Conservation (phyloP, 805 yeast genomes). For the Brettanomyces custersianus region DNA sequence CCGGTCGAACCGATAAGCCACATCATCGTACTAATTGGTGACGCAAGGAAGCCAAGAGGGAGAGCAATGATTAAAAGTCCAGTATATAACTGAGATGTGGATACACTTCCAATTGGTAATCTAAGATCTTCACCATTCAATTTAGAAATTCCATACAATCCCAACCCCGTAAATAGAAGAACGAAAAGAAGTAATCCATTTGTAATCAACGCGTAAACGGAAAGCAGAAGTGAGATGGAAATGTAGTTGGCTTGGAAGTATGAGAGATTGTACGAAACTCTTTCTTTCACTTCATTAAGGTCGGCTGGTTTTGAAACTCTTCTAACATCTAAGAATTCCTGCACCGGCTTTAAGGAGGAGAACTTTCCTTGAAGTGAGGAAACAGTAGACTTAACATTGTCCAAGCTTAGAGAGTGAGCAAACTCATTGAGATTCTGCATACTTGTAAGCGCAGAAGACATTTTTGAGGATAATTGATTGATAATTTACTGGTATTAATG, state of each 20-base stretch:
- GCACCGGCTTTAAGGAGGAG: constrained; percentile 75
- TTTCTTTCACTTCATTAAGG: constrained; percentile 79
- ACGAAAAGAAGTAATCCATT: constrained; percentile 82
- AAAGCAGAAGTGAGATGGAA: constrained; percentile 59
- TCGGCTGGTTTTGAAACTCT: constrained; percentile 86
- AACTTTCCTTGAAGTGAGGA: constrained; percentile 51
- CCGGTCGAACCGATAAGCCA: constrained; percentile 96
- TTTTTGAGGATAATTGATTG: not conserved
- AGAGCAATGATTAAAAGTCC: constrained; percentile 63
- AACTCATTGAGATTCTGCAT: constrained; percentile 14
- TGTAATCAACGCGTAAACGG: constrained; percentile 80
- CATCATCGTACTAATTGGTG: constrained; percentile 69
- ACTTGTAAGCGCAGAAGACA: not conserved
- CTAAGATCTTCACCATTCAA: constrained; percentile 79
- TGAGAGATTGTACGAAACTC: constrained; percentile 79
- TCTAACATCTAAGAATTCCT: constrained; percentile 87
- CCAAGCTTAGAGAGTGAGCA: constrained; percentile 41
- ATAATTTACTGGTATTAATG: no score
- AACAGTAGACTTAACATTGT: constrained; percentile 29
- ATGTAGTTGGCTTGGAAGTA: constrained; percentile 85
- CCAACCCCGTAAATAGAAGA: constrained; percentile 59
- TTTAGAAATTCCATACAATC: constrained; percentile 69
- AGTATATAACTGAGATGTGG: constrained; percentile 83
- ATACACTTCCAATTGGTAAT: constrained; percentile 62
- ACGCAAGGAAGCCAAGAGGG: constrained; percentile 33